Evolutionary conservation across 805 yeast species (phyloP).

Genomic region (Candida sakaeoensis): DNA sequence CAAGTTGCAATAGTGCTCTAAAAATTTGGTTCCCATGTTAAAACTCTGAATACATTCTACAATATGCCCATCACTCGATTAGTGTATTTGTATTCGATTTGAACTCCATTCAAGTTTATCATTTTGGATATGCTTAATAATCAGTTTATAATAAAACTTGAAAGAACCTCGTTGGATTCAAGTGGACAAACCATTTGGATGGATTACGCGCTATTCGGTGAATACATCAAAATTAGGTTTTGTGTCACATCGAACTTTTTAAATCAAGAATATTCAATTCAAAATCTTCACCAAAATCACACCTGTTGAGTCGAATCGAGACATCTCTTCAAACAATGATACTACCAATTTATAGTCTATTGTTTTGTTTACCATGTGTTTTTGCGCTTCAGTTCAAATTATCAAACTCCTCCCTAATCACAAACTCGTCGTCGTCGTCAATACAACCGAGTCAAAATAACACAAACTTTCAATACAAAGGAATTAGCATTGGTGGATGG

Average conservation of each 20-base stretch:
- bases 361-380: not conserved
- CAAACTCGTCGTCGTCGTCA: not conserved
- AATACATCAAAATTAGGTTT: conserved; percentile 1
- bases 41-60: too few species aligned
- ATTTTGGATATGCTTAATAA: too few species aligned
- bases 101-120: too few species aligned
- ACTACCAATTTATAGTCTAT: not conserved
- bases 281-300: too few species aligned
- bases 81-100: too few species aligned
- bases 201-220: not conserved
- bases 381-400: not conserved
- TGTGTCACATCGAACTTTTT: not conserved
- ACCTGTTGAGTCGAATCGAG: not conserved
- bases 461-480: conserved; percentile 21
- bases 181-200: too few species aligned
- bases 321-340: not conserved
- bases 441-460: conserved; percentile 5
- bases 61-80: too few species aligned
- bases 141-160: too few species aligned
- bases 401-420: not conserved
- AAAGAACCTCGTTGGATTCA: too few species aligned
- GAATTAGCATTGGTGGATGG: conserved; percentile 48
- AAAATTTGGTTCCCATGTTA: too few species aligned
- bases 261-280: not conserved
- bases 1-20: too few species aligned